Evolutionary conservation across 352 stramenopile genomes (phyloP).

Genomic region (Phytopythium delawarense): DNA sequence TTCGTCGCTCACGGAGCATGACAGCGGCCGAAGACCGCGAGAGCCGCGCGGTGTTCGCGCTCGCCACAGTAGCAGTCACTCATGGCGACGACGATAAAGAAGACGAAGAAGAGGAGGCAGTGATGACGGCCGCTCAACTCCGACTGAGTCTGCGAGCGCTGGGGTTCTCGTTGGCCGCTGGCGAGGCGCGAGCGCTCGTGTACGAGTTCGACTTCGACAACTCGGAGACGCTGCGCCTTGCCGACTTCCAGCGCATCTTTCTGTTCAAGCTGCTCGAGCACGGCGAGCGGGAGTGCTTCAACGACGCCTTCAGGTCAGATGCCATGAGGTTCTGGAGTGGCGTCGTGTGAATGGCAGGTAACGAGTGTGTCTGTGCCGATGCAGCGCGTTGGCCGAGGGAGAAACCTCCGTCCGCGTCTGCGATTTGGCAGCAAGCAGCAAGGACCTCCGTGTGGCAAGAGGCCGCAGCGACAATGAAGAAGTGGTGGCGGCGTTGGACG

Average conservation of each 20-base stretch:
- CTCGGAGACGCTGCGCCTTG: constrained; percentile 21
- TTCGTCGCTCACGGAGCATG: constrained; percentile 5
- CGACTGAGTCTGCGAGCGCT: constrained; percentile 29
- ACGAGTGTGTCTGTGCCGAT: constrained; percentile 1
- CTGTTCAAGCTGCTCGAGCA: constrained; percentile 30
- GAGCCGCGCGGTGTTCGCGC: constrained; percentile 19
- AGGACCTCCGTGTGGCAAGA: background rate
- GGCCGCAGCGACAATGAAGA: background rate
- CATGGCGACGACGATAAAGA: background rate
- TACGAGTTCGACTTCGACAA: constrained; percentile 48
- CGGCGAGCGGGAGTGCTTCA: constrained; percentile 15
- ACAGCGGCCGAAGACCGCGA: constrained; percentile 22
- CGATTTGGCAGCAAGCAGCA: constrained; percentile 8
- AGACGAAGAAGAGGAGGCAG: background rate
- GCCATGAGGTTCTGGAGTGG: background rate
- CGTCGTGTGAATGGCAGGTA: background rate
- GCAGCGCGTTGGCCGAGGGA: constrained; percentile 15
- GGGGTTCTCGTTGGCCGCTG: constrained; percentile 16
- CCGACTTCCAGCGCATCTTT: constrained; percentile 41
- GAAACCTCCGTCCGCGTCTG: constrained; percentile 12
- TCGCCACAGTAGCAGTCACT: constrained; percentile 8
- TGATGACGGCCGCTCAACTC: constrained; percentile 27
- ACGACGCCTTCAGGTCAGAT: constrained; percentile 30
- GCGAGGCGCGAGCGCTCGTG: constrained; percentile 25
- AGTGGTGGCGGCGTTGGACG: constrained; percentile 10